phyloP scores from a whole-genome alignment of 371 early-diverging fungal species.

The Mortierella sp. region DNA sequence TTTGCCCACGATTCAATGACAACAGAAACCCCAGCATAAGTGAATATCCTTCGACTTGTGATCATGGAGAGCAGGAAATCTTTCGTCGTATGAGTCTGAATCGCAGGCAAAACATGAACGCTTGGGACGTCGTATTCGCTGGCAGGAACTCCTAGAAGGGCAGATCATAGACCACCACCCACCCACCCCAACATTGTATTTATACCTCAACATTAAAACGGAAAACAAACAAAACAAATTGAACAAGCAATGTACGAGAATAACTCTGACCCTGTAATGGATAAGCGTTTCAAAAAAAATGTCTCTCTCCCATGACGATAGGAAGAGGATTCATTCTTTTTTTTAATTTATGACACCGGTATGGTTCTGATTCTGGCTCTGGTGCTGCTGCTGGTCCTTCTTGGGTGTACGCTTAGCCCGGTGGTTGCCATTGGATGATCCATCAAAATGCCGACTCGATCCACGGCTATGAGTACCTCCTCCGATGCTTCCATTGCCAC shows the following conservation, averaged over 20 bases:
- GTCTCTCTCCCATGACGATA: not conserved
- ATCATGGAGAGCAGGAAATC: no score
- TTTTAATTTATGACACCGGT: constrained; percentile 3
- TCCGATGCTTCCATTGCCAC: not conserved
- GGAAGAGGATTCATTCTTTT: not conserved
- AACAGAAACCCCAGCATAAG: no score
- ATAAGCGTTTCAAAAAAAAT: not conserved
- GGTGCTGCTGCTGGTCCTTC: constrained; percentile 7
- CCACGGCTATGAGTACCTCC: constrained; percentile 4
- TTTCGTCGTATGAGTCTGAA: not conserved
- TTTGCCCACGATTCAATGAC: no score
- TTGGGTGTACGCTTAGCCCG: not conserved
- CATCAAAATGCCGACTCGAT: constrained; percentile 7
- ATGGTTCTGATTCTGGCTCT: not conserved
- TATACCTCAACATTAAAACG: not conserved
- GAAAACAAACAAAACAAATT: not conserved
- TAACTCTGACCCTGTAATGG: not conserved
- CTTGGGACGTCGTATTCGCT: not conserved
- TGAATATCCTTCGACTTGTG: no score
- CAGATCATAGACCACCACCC: not conserved
- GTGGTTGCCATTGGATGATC: not conserved
- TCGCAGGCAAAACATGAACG: not conserved
- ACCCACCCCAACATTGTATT: not conserved
- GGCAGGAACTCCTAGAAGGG: no score
- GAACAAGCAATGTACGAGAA: not conserved